Conservation (phyloP, 495 filamentous ascomycete genomes). For the Talaromyces proteolyticus region DNA sequence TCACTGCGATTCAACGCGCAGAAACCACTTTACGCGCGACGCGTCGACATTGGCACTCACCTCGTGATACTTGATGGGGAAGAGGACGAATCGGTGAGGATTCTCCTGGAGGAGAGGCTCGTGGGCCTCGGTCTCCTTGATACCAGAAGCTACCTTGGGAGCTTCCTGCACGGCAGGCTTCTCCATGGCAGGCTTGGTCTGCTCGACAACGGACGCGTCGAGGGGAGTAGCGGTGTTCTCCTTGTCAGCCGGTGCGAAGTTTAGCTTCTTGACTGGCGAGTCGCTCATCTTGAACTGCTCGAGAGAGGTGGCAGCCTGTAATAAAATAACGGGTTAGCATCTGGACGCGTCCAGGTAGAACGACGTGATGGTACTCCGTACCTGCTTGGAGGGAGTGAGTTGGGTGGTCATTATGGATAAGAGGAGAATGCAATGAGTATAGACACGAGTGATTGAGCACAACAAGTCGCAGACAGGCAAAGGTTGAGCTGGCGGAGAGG, state of each 20-base stretch:
- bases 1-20: too few species aligned
- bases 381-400: constrained; percentile 85
- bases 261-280: constrained; percentile 84
- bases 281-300: constrained; percentile 86
- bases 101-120: constrained; percentile 96
- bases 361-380: constrained; percentile 43
- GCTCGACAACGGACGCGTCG: constrained; percentile 41
- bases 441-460: not conserved
- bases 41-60: constrained; percentile 59
- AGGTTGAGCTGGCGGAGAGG: constrained; percentile 12
- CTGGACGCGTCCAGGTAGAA: constrained; percentile 31
- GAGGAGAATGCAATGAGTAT: constrained; percentile 4
- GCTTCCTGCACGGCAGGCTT: constrained; percentile 32
- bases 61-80: constrained; percentile 99
- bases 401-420: constrained; percentile 56
- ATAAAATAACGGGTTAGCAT: constrained; percentile 27
- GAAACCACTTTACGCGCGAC: constrained; percentile 66
- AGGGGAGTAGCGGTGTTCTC: constrained; percentile 63
- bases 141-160: constrained; percentile 48
- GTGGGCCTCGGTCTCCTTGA: constrained; percentile 67
- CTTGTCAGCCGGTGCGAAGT: constrained; percentile 67
- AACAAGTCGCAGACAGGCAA: constrained; percentile 8
- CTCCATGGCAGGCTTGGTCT: constrained; percentile 45
- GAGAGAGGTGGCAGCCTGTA: constrained; percentile 78
- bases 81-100: constrained; percentile 92